Conservation (phyloP, 306 rosid genomes). For the Pyrus bretschneideri region DNA sequence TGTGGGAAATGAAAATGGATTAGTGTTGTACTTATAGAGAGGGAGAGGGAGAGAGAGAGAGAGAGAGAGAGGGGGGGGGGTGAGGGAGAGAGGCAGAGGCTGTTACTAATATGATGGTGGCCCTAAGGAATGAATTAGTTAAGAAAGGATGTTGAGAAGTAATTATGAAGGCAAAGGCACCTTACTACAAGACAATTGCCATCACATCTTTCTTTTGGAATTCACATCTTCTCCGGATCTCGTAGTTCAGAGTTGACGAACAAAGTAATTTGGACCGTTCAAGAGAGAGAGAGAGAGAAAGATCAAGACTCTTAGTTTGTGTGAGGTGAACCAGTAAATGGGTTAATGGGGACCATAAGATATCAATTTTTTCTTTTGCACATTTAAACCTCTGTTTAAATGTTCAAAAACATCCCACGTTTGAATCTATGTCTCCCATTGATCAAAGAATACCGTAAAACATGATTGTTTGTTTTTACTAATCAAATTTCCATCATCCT, state of each 20-base stretch:
- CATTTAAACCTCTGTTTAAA: neutral
- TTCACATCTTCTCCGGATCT: no score
- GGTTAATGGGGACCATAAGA: no score
- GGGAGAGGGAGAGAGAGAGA: conserved; percentile 23
- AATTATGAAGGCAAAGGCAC: conserved; percentile 38
- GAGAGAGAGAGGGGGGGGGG: neutral
- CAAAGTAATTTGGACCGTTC: accelerated
- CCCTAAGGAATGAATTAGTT: conserved; percentile 33
- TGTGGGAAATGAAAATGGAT: conserved; percentile 17
- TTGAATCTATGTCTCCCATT: neutral
- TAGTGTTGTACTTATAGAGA: conserved; percentile 32
- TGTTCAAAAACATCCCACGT: neutral
- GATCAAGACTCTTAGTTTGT: no score
- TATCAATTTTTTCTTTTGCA: neutral
- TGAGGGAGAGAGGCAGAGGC: neutral
- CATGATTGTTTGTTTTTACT: neutral
- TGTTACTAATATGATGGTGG: conserved; percentile 25
- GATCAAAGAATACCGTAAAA: no score
- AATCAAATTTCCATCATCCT: neutral
- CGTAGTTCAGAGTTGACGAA: accelerated
- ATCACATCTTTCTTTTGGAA: conserved; percentile 17
- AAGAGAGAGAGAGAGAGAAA: no score
- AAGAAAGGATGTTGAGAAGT: conserved; percentile 33
- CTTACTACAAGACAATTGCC: conserved; percentile 20
- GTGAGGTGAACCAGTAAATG: accelerated